These are phyloP conservation scores for Lasiosphaeria hispida DNA, from an alignment of 495 filamentous ascomycete species.

Conservation along the genomic window DNA sequence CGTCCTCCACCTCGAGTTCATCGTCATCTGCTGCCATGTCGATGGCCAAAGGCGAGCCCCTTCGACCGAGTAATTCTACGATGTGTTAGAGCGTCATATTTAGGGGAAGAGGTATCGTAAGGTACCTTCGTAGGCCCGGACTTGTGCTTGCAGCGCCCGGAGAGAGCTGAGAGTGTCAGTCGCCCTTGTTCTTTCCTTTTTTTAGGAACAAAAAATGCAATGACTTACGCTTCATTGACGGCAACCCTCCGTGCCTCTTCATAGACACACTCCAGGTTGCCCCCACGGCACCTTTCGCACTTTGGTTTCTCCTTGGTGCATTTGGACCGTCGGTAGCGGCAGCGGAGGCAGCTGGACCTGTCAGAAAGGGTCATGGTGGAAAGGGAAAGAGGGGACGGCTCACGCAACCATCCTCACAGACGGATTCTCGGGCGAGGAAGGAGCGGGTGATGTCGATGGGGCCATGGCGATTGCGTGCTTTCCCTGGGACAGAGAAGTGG, in stretches of 20 bases:
- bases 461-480: neutral
- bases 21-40: constrained; percentile 12
- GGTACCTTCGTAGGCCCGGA: constrained; percentile 17
- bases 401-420: constrained; percentile 8
- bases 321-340: constrained; percentile 20
- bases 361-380: neutral
- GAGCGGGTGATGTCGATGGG: neutral
- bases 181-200: too few relatives aligned
- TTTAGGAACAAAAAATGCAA: too few relatives aligned
- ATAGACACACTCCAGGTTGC: constrained; percentile 20
- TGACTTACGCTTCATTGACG: constrained; percentile 25
- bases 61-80: neutral
- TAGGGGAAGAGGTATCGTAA: too few relatives aligned
- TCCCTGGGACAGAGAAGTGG: neutral
- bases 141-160: constrained; percentile 21
- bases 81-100: too few relatives aligned
- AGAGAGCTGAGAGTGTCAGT: constrained; percentile 15
- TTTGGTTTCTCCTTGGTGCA: constrained; percentile 26
- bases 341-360: constrained; percentile 20
- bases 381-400: neutral
- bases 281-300: constrained; percentile 21
- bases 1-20: constrained; percentile 22
- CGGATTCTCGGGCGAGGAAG: neutral
- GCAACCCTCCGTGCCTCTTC: constrained; percentile 19
- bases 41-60: neutral